These are phyloP conservation scores for Fusarium sp. DNA, from an alignment of 2,329 filamentous ascomycete genomes.

Conservation along the genomic window DNA sequence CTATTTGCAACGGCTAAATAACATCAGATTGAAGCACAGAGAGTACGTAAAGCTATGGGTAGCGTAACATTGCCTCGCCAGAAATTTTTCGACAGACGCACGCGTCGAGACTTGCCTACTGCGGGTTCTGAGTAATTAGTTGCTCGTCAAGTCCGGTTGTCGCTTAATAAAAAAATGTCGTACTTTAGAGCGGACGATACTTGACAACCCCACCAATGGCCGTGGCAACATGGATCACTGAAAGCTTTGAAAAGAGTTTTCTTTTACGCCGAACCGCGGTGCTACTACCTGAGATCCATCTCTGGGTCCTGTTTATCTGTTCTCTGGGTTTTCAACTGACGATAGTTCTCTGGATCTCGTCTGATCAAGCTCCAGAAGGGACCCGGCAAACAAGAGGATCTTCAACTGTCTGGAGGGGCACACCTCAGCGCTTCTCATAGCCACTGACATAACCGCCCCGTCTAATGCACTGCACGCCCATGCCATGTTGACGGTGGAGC, in stretches of 20 bases:
- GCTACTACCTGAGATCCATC: conserved; percentile 5
- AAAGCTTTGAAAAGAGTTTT: conserved; percentile 24
- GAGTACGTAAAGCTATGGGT: conserved; percentile 8
- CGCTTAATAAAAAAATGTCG: conserved; percentile 29
- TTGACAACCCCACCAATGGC: conserved; percentile 38
- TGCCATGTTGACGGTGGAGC: conserved; percentile 39
- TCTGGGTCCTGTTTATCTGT: conserved; percentile 6
- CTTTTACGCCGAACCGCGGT: conserved; percentile 21
- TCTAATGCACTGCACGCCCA: conserved; percentile 28
- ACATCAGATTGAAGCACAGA: conserved; percentile 20
- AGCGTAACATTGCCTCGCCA: conserved; percentile 16
- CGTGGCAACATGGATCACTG: conserved; percentile 41
- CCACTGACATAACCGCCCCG: conserved; percentile 38
- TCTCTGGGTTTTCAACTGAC: conserved; percentile 20
- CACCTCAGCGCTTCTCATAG: conserved; percentile 10
- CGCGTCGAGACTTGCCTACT: conserved; percentile 38
- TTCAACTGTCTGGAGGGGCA: conserved; percentile 2
- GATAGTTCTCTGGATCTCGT: conserved; percentile 32
- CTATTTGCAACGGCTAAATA: conserved; percentile 4
- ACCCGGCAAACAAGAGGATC: not conserved
- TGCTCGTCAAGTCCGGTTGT: conserved; percentile 42
- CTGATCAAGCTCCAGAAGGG: conserved; percentile 20
- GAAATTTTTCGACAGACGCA: conserved; percentile 14
- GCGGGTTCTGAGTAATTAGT: conserved; percentile 40
- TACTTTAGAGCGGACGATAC: not conserved